Evolutionary conservation across 129 eudicot species (phyloP).

Genomic region (Flaveria trinervia): DNA sequence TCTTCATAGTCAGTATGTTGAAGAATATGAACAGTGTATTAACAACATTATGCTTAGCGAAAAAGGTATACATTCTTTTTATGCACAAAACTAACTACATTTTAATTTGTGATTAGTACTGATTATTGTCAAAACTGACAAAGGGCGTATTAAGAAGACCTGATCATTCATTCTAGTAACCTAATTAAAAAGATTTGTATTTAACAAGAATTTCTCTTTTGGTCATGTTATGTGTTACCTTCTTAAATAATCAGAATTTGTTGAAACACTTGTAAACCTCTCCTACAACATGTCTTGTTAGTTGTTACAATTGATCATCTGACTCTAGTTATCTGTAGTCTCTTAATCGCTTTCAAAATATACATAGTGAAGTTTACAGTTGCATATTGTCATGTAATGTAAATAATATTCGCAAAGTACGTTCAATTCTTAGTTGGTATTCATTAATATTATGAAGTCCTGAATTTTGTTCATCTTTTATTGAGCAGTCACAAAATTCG

Average conservation of each 20-base stretch:
- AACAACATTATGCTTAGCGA: conserved; percentile 42
- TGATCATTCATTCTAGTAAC: no score
- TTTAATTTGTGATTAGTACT: no score
- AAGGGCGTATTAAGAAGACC: no score
- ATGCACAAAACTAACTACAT: no score
- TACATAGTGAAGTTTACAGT: background rate
- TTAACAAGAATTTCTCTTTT: background rate
- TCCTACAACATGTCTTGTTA: background rate
- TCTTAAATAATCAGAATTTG: no score
- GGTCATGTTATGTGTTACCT: background rate
- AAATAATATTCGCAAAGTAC: background rate
- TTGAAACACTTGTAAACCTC: background rate
- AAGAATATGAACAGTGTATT: conserved; percentile 56
- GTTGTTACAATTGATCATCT: background rate
- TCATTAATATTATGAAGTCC: background rate
- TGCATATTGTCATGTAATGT: background rate
- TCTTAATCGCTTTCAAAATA: no score
- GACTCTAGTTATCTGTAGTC: background rate
- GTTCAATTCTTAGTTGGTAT: background rate
- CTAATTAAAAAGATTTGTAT: background rate
- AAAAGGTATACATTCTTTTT: conserved; percentile 16
- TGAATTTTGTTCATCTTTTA: background rate
- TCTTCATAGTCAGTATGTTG: conserved; percentile 46
- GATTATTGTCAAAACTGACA: no score
- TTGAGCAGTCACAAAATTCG: conserved; percentile 31